Conservation (phyloP, 1,284 basidiomycete genomes). For the Melanopsichium pennsylvanicum region DNA sequence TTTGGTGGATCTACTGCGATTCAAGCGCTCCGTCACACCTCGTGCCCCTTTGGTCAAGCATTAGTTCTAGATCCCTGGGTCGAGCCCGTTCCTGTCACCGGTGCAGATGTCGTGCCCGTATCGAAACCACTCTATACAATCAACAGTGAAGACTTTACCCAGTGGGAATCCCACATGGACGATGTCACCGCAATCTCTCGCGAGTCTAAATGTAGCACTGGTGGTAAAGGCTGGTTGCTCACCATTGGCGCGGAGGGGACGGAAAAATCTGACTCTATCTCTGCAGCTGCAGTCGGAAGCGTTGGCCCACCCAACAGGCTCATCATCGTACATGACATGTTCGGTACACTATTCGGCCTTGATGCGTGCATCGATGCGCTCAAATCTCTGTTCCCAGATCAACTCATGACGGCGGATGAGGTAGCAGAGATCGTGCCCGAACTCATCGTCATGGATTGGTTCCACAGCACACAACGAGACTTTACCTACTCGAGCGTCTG, state of each 20-base stretch:
- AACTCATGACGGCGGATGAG: conserved; percentile 23
- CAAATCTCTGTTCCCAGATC: conserved; percentile 34
- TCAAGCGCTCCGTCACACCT: conserved; percentile 25
- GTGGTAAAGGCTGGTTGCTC: conserved; percentile 44
- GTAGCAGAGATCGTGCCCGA: conserved; percentile 49
- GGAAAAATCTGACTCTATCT: conserved; percentile 13
- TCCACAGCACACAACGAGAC: conserved; percentile 56
- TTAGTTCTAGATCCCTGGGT: conserved; percentile 54
- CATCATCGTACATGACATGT: conserved; percentile 59
- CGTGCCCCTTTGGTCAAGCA: conserved; percentile 37
- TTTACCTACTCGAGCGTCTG: conserved; percentile 51
- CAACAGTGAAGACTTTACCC: conserved; percentile 57
- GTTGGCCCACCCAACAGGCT: conserved; percentile 23
- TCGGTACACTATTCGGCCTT: conserved; percentile 56
- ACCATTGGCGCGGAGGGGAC: conserved; percentile 48
- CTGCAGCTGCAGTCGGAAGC: not conserved
- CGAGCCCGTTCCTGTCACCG: conserved; percentile 37
- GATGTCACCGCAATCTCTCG: conserved; percentile 36
- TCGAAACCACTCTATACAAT: conserved; percentile 55
- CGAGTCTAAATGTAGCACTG: conserved; percentile 24
- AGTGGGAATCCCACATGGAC: conserved; percentile 53
- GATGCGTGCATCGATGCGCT: conserved; percentile 44
- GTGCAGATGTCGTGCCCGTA: conserved; percentile 18
- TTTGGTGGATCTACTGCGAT: conserved; percentile 53
- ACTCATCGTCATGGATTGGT: conserved; percentile 59